Conservation (phyloP, 1,139 yeast species). For the Taiozyma sp. region DNA sequence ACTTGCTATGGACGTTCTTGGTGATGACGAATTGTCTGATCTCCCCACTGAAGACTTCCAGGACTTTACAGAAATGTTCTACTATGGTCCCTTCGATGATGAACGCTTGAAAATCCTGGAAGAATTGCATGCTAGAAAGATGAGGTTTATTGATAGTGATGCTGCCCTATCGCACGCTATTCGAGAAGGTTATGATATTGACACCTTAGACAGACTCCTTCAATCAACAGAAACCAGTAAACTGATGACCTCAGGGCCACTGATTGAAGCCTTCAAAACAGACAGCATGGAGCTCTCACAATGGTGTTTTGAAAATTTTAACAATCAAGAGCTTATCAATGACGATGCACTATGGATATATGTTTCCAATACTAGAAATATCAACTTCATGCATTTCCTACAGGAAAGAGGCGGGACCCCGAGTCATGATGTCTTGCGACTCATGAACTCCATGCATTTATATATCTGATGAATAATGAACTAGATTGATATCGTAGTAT, state of each 20-base stretch:
- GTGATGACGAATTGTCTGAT: slow-evolving; percentile 1
- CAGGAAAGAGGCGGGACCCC: slow-evolving; percentile 17
- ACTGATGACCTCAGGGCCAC: slow-evolving; percentile 7
- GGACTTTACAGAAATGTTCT: slow-evolving; percentile 15
- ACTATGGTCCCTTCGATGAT: slow-evolving; percentile 6
- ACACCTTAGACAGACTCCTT: slow-evolving; percentile 2
- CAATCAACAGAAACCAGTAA: slow-evolving; percentile 7
- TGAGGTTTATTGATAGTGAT: slow-evolving; percentile 10
- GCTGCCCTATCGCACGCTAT: slow-evolving; percentile 7
- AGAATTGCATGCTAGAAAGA: slow-evolving; percentile 8
- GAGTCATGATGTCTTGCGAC: slow-evolving; percentile 12
- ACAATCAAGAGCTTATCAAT: slow-evolving; percentile 4
- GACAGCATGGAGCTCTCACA: slow-evolving; percentile 6
- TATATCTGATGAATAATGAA: background rate
- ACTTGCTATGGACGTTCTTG: slow-evolving; percentile 3
- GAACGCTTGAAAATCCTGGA: slow-evolving; percentile 5
- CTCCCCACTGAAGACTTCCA: slow-evolving; percentile 9
- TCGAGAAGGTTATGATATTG: background rate
- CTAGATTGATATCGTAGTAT: background rate
- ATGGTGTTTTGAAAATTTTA: slow-evolving; percentile 14
- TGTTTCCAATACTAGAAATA: slow-evolving; percentile 5
- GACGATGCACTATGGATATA: slow-evolving; percentile 18
- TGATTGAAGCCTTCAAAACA: slow-evolving; percentile 13
- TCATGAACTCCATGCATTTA: slow-evolving; percentile 1
- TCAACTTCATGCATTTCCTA: slow-evolving; percentile 7